These are phyloP conservation scores for Lagenaria siceraria DNA, from an alignment of 306 rosid species.

Conservation along the genomic window DNA sequence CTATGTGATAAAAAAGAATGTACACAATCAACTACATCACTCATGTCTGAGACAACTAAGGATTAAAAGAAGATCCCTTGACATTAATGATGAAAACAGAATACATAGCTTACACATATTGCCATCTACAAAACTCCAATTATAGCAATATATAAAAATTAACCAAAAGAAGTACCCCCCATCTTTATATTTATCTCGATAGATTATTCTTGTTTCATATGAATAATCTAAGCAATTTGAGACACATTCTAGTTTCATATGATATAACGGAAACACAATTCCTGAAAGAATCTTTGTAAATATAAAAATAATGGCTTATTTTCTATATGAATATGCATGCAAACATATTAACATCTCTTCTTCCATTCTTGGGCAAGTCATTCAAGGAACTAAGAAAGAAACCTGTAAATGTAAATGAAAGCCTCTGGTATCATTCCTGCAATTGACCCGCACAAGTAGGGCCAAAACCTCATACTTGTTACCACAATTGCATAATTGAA, in stretches of 20 bases:
- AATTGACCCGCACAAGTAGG: conserved; percentile 83
- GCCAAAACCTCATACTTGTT: conserved; percentile 91
- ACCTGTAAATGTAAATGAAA: conserved; percentile 93
- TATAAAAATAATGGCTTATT: not conserved
- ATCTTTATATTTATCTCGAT: not conserved
- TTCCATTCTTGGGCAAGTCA: not conserved
- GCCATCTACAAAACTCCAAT: not conserved
- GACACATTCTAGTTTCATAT: not conserved
- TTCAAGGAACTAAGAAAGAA: conserved; percentile 4
- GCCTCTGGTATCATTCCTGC: conserved; percentile 99
- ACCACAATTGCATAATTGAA: conserved; percentile 90
- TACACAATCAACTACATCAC: not conserved
- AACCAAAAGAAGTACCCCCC: not conserved
- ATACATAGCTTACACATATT: not conserved
- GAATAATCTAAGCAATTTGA: not conserved
- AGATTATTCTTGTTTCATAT: not conserved
- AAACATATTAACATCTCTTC: not conserved
- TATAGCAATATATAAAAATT: not conserved
- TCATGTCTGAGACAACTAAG: not conserved
- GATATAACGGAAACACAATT: not conserved
- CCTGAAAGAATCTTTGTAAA: not conserved
- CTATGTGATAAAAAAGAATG: not conserved
- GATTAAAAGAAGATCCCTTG: not conserved
- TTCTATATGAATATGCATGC: not conserved
- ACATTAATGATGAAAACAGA: not conserved